phyloP scores from a whole-genome alignment of 73 alveolate species.

The Effrenium voratum region DNA sequence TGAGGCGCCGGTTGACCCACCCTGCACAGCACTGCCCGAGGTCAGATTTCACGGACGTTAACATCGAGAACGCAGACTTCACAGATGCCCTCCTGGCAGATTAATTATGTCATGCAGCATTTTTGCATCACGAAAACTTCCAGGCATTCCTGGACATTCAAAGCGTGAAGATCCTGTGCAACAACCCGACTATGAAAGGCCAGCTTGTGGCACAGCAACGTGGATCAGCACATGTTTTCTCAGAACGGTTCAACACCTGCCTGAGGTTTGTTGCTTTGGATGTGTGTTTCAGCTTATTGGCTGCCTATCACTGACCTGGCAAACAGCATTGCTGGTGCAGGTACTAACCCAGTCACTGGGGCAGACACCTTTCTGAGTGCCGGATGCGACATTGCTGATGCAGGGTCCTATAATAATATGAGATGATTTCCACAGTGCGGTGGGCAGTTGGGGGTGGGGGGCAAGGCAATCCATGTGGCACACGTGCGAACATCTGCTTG shows the following conservation, averaged over 20 bases:
- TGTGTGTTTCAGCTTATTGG: not conserved
- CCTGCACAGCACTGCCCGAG: too few relatives aligned
- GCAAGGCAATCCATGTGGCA: not conserved
- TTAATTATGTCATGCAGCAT: not conserved
- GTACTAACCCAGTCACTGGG: constrained; percentile 76
- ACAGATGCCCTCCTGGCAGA: constrained; percentile 42
- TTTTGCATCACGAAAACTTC: not conserved
- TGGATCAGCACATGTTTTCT: not conserved
- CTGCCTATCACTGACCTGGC: not conserved
- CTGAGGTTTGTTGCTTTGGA: not conserved
- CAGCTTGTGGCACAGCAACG: not conserved
- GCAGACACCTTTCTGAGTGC: constrained; percentile 91
- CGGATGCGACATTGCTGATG: constrained; percentile 56
- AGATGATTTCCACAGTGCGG: not conserved
- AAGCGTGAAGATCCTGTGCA: constrained; percentile 73
- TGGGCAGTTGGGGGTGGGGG: not conserved
- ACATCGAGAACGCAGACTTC: constrained; percentile 78
- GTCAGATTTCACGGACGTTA: constrained; percentile 66
- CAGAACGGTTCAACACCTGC: not conserved
- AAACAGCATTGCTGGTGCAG: not conserved
- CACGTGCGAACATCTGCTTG: not conserved
- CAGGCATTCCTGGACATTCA: constrained; percentile 92
- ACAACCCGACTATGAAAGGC: constrained; percentile 90
- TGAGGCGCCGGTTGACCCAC: too few relatives aligned
- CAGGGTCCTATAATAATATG: constrained; percentile 22